Percentiles rank a stretch among this genome's conserved stretches.
Evolutionary conservation across 352 stramenopile species (phyloP).

Genomic region (Pythium aquatile): DNA sequence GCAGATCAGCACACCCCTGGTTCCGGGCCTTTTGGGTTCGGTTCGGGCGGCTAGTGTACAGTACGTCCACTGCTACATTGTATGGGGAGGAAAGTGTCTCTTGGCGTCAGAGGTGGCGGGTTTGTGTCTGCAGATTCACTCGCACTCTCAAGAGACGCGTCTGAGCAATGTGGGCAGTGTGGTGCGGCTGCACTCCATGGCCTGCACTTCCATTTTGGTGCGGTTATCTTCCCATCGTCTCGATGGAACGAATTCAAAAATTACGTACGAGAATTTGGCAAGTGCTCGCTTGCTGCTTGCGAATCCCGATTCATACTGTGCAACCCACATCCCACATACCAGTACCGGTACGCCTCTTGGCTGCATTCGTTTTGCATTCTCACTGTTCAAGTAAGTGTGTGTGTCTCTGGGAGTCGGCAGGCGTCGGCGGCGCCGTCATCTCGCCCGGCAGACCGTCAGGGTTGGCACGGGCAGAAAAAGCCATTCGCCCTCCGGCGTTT

Average conservation of each 20-base stretch:
- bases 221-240: background rate
- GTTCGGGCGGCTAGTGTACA: background rate
- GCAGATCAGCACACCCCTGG: background rate
- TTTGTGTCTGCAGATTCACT: background rate
- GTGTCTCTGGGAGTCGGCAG: no score
- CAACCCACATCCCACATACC: no score
- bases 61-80: background rate
- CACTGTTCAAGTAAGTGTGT: no score
- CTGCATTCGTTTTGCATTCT: no score
- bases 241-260: background rate
- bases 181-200: background rate
- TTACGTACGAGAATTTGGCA: background rate
- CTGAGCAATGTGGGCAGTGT: background rate
- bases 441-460: no score
- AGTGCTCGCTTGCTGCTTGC: background rate
- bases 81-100: background rate
- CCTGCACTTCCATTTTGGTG: background rate
- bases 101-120: background rate
- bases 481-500: no score
- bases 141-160: background rate
- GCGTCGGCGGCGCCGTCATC: no score
- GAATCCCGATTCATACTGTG: no score
- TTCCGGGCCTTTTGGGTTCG: background rate
- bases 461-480: no score
- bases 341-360: no score